Percentiles rank a stretch among this genome's conserved stretches.
phyloP scores from a whole-genome alignment of 768 basidiomycete genomes.

The Glaciozyma martinii region DNA sequence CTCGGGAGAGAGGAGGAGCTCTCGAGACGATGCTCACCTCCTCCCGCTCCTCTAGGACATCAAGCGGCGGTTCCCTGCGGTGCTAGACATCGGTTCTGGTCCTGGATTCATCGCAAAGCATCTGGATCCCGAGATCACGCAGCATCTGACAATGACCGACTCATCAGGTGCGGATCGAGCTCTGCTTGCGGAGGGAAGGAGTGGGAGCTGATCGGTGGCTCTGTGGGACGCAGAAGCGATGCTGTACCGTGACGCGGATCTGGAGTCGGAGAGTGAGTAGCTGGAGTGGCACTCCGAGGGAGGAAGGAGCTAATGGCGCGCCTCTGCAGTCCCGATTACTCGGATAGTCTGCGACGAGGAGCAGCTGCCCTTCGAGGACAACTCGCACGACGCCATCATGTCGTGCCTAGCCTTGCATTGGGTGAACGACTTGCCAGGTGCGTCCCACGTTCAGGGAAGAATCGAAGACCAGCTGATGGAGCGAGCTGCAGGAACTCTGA shows the following conservation, averaged over 20 bases:
- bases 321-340: conserved; percentile 60
- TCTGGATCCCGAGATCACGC: conserved; percentile 56
- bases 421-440: conserved; percentile 94
- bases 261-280: conserved; percentile 65
- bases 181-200: not conserved
- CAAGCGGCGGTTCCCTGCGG: conserved; percentile 64
- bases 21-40: not conserved
- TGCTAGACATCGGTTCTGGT: conserved; percentile 83
- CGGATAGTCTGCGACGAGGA: conserved; percentile 80
- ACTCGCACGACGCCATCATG: conserved; percentile 83
- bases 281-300: not conserved
- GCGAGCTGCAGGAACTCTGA: conserved; percentile 54
- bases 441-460: conserved; percentile 11
- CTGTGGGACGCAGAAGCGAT: conserved; percentile 48
- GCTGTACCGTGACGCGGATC: conserved; percentile 66
- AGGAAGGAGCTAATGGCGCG: not conserved
- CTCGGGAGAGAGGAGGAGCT: not conserved
- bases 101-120: conserved; percentile 85
- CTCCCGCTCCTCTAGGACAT: conserved; percentile 58
- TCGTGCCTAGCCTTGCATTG: conserved; percentile 89
- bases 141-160: conserved; percentile 76
- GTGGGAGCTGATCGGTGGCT: too few relatives aligned
- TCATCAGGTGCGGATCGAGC: conserved; percentile 56
- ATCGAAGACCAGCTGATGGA: not conserved
- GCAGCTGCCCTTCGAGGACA: conserved; percentile 57